Conservation (phyloP, 257 asterid genomes). For the Rhazya stricta region DNA sequence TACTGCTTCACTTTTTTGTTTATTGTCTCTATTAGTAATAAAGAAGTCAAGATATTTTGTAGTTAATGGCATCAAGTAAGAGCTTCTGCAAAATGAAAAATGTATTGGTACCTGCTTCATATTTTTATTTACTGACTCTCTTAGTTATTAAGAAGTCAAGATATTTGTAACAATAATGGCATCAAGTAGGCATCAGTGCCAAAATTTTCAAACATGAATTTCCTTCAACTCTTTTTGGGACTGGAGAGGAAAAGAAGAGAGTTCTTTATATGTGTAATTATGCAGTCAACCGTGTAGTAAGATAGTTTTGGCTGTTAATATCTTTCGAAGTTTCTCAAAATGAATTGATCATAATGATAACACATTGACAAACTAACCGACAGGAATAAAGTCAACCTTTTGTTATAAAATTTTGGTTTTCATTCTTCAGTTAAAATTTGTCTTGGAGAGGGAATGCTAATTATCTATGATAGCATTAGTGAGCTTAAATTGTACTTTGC, state of each 20-base stretch:
- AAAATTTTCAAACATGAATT: not conserved
- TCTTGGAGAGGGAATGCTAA: not conserved
- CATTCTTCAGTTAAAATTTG: not conserved
- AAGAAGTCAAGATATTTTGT: no score
- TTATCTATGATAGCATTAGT: not conserved
- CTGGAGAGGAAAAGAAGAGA: not conserved
- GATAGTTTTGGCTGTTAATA: not conserved
- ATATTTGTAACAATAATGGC: not conserved
- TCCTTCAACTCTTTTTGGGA: no score
- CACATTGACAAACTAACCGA: not conserved
- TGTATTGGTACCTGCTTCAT: conserved; percentile 21
- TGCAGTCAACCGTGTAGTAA: not conserved
- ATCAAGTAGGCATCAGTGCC: not conserved
- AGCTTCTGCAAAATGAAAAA: no score
- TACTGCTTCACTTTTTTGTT: no score
- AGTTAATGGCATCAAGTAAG: no score
- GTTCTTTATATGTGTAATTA: not conserved
- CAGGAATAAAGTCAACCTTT: not conserved
- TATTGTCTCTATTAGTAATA: no score
- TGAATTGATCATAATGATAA: not conserved
- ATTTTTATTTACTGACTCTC: not conserved
- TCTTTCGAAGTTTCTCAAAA: not conserved
- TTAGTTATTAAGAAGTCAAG: not conserved
- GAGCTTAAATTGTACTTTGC: not conserved
- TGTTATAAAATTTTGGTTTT: not conserved